phyloP scores from a whole-genome alignment of 495 filamentous ascomycete genomes.

The Podospora sp. region DNA sequence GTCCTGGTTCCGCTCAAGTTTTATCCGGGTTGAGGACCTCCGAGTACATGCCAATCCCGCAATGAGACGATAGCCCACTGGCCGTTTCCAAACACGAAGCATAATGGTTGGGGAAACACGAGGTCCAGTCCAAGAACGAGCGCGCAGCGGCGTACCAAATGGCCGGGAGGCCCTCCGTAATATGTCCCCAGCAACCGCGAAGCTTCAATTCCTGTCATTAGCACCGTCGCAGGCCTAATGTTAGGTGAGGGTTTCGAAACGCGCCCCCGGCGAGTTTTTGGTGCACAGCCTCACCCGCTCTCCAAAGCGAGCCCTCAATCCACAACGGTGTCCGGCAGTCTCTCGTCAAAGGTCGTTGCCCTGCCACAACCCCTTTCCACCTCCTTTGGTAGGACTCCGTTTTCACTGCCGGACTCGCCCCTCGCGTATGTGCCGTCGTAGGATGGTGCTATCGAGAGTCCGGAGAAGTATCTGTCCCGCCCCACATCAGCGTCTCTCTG shows the following conservation, averaged over 20 bases:
- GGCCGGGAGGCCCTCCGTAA: not conserved
- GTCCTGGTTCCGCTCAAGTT: no score
- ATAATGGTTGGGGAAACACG: not conserved
- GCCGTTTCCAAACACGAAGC: not conserved
- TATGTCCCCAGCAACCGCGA: not conserved
- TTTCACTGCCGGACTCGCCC: not conserved
- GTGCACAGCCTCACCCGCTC: conserved; percentile 33
- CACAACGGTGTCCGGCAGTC: conserved; percentile 10
- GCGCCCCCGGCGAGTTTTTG: conserved; percentile 3
- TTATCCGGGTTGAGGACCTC: no score
- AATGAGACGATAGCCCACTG: not conserved
- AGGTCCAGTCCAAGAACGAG: not conserved
- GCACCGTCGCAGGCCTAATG: not conserved
- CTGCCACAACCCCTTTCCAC: conserved; percentile 6
- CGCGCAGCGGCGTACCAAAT: not conserved
- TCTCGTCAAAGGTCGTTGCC: conserved; percentile 22
- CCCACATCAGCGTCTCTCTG: not conserved
- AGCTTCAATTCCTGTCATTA: not conserved
- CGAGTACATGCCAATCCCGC: no score
- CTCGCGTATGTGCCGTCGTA: not conserved
- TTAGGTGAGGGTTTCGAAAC: not conserved
- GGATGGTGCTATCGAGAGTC: not conserved
- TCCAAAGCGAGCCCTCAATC: conserved; percentile 19
- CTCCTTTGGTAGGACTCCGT: conserved; percentile 5
- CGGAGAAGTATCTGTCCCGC: not conserved